These are phyloP conservation scores for Clavaria fumosa DNA, from an alignment of 768 basidiomycete species.

Conservation along the genomic window DNA sequence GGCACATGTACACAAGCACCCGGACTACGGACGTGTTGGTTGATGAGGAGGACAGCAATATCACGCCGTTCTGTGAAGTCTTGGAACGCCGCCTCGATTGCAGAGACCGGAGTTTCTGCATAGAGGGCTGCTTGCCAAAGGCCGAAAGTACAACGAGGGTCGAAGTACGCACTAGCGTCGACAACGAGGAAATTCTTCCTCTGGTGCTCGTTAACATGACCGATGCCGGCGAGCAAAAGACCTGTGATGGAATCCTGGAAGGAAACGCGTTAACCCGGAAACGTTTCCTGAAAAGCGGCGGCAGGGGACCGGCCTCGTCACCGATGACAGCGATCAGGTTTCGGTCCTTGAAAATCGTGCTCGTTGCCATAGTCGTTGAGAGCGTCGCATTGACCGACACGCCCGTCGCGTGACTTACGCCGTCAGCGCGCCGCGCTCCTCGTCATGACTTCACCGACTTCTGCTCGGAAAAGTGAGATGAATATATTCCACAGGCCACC, in stretches of 20 bases:
- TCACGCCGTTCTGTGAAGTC: constrained; percentile 92
- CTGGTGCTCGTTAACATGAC: constrained; percentile 78
- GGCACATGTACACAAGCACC: too few relatives aligned
- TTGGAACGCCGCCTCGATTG: constrained; percentile 84
- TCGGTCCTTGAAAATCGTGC: constrained; percentile 59
- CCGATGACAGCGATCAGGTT: constrained; percentile 91
- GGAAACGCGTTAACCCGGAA: not conserved
- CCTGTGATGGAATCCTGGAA: constrained; percentile 92
- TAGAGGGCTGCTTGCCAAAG: too few relatives aligned
- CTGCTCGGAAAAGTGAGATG: too few relatives aligned
- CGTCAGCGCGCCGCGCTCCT: too few relatives aligned
- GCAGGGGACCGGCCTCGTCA: constrained; percentile 73
- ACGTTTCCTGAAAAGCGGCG: not conserved
- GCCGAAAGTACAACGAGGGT: too few relatives aligned
- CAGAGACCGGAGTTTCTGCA: constrained; percentile 78
- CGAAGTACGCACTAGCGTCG: constrained; percentile 60
- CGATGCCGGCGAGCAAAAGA: constrained; percentile 85
- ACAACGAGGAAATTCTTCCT: constrained; percentile 98
- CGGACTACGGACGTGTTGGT: constrained; percentile 71
- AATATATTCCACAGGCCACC: constrained; percentile 65
- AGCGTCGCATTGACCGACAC: too few relatives aligned
- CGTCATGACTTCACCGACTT: too few relatives aligned
- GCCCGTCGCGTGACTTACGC: too few relatives aligned
- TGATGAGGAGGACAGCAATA: constrained; percentile 91
- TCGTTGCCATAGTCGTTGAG: constrained; percentile 28